Evolutionary conservation across 2,329 filamentous ascomycete species (phyloP), one percentile per base, ranked within the genome.

Genomic region (Colletotrichum sublineola): DNA sequence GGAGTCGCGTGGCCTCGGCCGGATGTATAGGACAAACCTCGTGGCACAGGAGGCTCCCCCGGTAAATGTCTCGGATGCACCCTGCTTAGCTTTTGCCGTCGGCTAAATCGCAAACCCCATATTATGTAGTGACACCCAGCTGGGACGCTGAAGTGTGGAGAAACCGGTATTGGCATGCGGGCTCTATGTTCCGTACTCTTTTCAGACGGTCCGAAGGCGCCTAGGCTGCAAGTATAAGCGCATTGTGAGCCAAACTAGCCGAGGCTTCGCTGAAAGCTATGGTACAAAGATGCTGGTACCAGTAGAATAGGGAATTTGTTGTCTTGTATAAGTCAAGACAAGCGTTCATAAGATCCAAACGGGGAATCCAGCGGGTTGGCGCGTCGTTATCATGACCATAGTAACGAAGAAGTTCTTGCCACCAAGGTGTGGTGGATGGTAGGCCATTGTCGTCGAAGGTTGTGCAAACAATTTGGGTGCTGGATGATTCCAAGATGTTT

Each of bases 141-240:
- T 38, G 42, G 18, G 2, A 29, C 5, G 1, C 24, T 24, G 5
- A 15, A n/a, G n/a, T 38, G 50, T 46, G 52, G 29, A 50, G 62
- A 68, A 44, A 1, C 6, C 52, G 52, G 42, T 38, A 67, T 11
- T 48, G 18, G 24, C 4, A 63, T 67, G 44, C 68, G 68, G 64
- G 29, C 42, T 68, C 15, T 8, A 71, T 63, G 33, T 46, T 71
- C 68, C 68, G 68, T 44, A 12, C 50, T 14, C 33, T 65, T 63
- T 63, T 68, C 2, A 56, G 52, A 56, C 20, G 20, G 31, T 11
- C 52, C 18, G 20, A 7, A 33, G 31, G 20, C 15, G 6, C 31
- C 31, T n/a, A 4, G 9, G 0, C 5, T 56, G 31, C 31, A 33
- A n/a, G 3, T 36, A 14, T 20, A 18, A 11, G 31, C 20, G 9